Percentiles rank a stretch among this genome's conserved stretches.
Conservation (phyloP, 73 alveolate species). For the Stentor roeselii region DNA sequence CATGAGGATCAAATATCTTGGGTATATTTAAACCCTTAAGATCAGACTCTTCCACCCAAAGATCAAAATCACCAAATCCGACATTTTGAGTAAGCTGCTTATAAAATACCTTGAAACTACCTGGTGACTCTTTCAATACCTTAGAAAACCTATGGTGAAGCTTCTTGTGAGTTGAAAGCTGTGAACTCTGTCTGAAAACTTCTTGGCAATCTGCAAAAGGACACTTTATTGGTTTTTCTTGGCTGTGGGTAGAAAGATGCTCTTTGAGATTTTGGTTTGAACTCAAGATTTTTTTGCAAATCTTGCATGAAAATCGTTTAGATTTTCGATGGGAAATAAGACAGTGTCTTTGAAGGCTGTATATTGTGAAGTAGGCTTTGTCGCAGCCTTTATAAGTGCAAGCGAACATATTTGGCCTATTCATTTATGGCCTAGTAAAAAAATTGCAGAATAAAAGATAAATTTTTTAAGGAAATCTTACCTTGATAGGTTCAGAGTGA, state of each 20-base stretch:
- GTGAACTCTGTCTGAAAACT: conserved; percentile 49
- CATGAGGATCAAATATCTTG: too few relatives aligned
- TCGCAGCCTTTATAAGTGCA: conserved; percentile 43
- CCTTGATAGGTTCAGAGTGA: too few relatives aligned
- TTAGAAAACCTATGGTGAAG: too few relatives aligned
- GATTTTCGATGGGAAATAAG: conserved; percentile 31
- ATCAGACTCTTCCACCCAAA: too few relatives aligned
- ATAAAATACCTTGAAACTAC: too few relatives aligned
- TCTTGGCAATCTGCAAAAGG: conserved; percentile 46
- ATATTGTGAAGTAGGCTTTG: conserved; percentile 43
- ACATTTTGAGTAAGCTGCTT: too few relatives aligned
- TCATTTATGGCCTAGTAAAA: conserved; percentile 21
- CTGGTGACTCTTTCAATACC: too few relatives aligned
- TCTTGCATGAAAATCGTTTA: conserved; percentile 39
- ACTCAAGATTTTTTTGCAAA: conserved; percentile 49
- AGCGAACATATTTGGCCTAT: not conserved
- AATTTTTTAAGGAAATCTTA: too few relatives aligned
- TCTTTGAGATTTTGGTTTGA: conserved; percentile 49
- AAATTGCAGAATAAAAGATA: too few relatives aligned
- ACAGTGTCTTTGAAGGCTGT: conserved; percentile 50
- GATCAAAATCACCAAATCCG: too few relatives aligned
- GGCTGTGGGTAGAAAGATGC: conserved; percentile 50
- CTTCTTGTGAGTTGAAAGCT: conserved; percentile 55
- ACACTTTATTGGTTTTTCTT: conserved; percentile 54
- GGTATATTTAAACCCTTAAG: too few relatives aligned